Evolutionary conservation across 108 stramenopile species (phyloP), one percentile per base, ranked within the genome.

Genomic region (Skeletonema potamos): DNA sequence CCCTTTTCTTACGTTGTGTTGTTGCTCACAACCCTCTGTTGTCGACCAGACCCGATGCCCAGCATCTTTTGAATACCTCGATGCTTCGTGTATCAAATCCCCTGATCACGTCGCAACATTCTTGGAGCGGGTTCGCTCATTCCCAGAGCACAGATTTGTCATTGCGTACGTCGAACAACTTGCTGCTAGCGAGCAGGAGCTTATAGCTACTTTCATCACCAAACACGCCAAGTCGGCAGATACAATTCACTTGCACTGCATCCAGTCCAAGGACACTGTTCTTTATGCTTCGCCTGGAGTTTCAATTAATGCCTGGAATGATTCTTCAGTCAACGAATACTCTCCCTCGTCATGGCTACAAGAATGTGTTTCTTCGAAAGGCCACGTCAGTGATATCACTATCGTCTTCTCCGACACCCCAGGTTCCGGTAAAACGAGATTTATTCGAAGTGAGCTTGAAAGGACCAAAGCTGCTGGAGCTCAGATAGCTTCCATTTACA

Each of bases 41-140:
- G 8, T 22, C 20, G 7, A 22, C 7, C 17, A 73, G 72, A 55
- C 32, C 27, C 64, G 65, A 7, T 28, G 34, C 28, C 72, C 72
- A 58, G 56, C 72, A 17, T 58, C 64, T 27, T 73, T 67, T 73
- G 54, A 73, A 30, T 24, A 66, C 37, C 54, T 73, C n/a, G 66
- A 67, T 66, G 72, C 64, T 12, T 34, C 72, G 3, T 67, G 34
- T 32, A 67, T 27, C 26, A 10, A 66, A n/a, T 39, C 64, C 18
- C 10, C 54, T 4, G 12, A 58, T 17, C 34, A 73, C n/a, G 60
- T 73, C 13, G 13, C 33, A 0, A 29, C 56, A 9, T 67, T 67
- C 56, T 32, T 73, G 51, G 72, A 73, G 22, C 34, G 72, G 13
- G 72, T 67, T n/a, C 11, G 55, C 27, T 64, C 72, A 54, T 73